Evolutionary conservation across 1,139 yeast species (phyloP), one percentile per base, ranked within the genome.

Genomic region (Pichia cactophila): DNA sequence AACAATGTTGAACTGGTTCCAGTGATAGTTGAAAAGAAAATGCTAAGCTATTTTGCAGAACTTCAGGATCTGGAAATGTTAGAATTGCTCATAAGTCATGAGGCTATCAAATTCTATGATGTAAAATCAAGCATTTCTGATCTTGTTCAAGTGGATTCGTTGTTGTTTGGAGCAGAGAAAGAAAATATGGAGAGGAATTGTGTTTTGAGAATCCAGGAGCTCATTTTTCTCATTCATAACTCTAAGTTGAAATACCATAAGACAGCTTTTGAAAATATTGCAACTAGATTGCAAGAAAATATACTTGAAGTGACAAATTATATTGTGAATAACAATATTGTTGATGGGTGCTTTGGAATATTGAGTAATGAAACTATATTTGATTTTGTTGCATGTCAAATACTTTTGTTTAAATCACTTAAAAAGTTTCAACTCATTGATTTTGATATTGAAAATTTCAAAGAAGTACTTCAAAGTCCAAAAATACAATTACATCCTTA

Each of bases 101-200:
- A 45, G 3, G 40, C 46, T 4, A 54, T 56, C 28, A 48, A 51
- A 16, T 53, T 52, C 14, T 42, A 48, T 14, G 52, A 53, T 26
- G 35, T 31, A 3, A 43, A 35, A 12, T 54, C 46, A 35, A 53
- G 47, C 23, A 47, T 53, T 46, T 42, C 33, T 14, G 51, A 45
- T 29, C 44, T 48, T 23, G 45, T 50, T 23, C 40, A 46, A 4
- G 52, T 53, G 4, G 54, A 54, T 41, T 46, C 40, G 7, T 65
- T 68, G 3, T 59, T 80, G 42, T 80, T 80, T 58, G 72, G 75
- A 10, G 59, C 68, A 3, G 86, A 80, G 57, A 77, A 72, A 58
- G 73, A 72, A 48, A 80, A 80, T 54, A 69, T 78, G 29, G 80
- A 73, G 60, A 63, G 73, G 53, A 71, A 72, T 54, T 68, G 66